These are phyloP conservation scores for Neonectria ditissima DNA, from an alignment of 2,329 filamentous ascomycete genomes.

Conservation along the genomic window DNA sequence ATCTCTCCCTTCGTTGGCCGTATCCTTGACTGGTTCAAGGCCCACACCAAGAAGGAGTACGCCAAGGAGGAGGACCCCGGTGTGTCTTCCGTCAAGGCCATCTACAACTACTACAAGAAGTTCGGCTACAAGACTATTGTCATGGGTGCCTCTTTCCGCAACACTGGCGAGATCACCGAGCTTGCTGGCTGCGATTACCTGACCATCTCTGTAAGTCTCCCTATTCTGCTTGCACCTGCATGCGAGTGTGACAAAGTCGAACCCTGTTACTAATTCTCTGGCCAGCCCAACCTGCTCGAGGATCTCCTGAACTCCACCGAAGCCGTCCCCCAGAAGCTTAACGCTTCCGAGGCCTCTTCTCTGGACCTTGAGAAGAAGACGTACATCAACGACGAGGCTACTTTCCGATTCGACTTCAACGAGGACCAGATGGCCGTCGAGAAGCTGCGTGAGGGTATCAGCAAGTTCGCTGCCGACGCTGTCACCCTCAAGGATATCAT, in stretches of 20 bases:
- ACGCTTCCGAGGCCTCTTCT: conserved; percentile 71
- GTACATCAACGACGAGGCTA: conserved; percentile 89
- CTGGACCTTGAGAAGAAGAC: conserved; percentile 87
- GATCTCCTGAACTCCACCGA: conserved; percentile 88
- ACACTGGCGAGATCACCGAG: conserved; percentile 95
- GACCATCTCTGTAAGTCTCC: conserved; percentile 85
- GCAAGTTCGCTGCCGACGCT: conserved; percentile 98
- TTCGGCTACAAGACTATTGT: conserved; percentile 99
- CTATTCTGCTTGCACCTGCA: not conserved
- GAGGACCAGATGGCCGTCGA: conserved; percentile 99
- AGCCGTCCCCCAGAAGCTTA: conserved; percentile 91
- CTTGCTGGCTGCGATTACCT: conserved; percentile 98
- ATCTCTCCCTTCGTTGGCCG: conserved; percentile 99
- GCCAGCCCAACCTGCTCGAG: conserved; percentile 90
- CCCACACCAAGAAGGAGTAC: conserved; percentile 93
- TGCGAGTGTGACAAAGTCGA: not conserved
- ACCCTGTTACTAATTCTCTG: conserved; percentile 26
- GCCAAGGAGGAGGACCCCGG: conserved; percentile 90
- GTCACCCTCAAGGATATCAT: conserved; percentile 93
- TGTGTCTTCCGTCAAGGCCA: conserved; percentile 90
- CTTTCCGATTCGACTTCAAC: conserved; percentile 99
- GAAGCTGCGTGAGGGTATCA: conserved; percentile 99
- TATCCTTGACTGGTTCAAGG: conserved; percentile 99
- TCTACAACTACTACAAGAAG: conserved; percentile 99
- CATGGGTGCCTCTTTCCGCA: conserved; percentile 99